Percentiles rank a stretch among this genome's conserved stretches.
phyloP scores from a whole-genome alignment of 306 rosid species.

The Dicorynia guianensis region DNA sequence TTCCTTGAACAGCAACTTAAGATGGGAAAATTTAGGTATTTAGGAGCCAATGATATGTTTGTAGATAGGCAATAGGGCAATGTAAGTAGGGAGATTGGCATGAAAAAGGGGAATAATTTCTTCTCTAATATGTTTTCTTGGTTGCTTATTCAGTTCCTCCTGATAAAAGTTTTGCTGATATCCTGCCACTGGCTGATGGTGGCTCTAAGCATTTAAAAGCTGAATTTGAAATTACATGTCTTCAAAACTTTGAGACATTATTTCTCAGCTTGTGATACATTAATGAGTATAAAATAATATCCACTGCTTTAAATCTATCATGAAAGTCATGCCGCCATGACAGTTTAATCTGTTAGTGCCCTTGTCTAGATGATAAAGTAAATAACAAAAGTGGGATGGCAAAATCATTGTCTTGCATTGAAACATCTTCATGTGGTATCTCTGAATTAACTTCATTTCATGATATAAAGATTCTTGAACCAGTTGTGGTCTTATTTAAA shows the following conservation, averaged over 20 bases:
- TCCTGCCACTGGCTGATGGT: slow-evolving; percentile 9
- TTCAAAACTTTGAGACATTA: not conserved
- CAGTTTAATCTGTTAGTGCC: slow-evolving; percentile 3
- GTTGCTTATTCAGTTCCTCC: not conserved
- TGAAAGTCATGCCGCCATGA: not conserved
- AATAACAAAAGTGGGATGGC: not conserved
- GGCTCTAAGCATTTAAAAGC: not conserved
- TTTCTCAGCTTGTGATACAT: not conserved
- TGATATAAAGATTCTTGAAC: slow-evolving; percentile 27
- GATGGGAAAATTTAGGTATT: slow-evolving; percentile 9
- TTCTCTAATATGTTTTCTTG: slow-evolving; percentile 1
- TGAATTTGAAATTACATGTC: slow-evolving; percentile 7
- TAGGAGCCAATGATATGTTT: slow-evolving; percentile 9
- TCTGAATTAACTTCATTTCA: slow-evolving; percentile 25
- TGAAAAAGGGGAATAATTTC: not conserved
- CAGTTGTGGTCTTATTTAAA: slow-evolving; percentile 5
- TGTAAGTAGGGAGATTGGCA: slow-evolving; percentile 2
- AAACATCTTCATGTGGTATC: slow-evolving; percentile 15
- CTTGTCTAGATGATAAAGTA: slow-evolving; percentile 12
- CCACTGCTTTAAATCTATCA: slow-evolving; percentile 19
- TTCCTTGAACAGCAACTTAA: slow-evolving; percentile 13
- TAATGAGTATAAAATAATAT: not conserved
- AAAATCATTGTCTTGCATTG: not conserved
- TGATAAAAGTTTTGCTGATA: slow-evolving; percentile 7
- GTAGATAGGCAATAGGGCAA: not conserved